Evolutionary conservation across 1,139 yeast genomes (phyloP).

Genomic region (Kodamaea ohmeri): DNA sequence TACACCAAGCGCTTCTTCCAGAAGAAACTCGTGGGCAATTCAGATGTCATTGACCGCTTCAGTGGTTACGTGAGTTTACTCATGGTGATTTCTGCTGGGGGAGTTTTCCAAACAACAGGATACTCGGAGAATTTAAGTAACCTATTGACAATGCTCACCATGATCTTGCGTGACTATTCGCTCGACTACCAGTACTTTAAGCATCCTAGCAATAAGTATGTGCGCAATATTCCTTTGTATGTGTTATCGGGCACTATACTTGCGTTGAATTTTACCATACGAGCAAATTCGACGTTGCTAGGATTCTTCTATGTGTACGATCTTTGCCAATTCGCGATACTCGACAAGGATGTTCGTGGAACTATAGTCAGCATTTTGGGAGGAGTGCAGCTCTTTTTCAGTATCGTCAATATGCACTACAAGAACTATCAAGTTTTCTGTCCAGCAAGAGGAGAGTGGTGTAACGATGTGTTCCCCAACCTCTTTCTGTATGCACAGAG

Average conservation of each 20-base stretch:
- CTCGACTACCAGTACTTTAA: conserved; percentile 18
- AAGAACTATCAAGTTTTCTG: conserved; percentile 61
- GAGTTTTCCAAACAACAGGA: conserved; percentile 70
- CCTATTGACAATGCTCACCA: conserved; percentile 57
- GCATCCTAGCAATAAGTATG: conserved; percentile 15
- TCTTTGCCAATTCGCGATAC: conserved; percentile 27
- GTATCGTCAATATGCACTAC: conserved; percentile 48
- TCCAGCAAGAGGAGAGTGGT: conserved; percentile 72
- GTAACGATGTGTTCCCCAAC: conserved; percentile 53
- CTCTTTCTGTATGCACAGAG: conserved; percentile 73
- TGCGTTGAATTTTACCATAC: conserved; percentile 55
- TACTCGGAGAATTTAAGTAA: conserved; percentile 80
- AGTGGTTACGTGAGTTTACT: conserved; percentile 10
- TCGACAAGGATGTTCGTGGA: conserved; percentile 17
- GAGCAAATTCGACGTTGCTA: conserved; percentile 75
- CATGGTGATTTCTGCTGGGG: conserved; percentile 66
- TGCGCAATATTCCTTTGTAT: conserved; percentile 24
- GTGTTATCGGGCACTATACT: conserved; percentile 58
- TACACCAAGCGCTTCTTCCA: conserved; percentile 33
- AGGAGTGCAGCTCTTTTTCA: conserved; percentile 52
- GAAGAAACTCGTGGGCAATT: conserved; percentile 4
- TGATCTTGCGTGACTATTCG: conserved; percentile 49
- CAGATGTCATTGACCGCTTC: conserved; percentile 9
- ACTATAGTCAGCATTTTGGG: conserved; percentile 39
- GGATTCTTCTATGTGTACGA: conserved; percentile 70